phyloP scores from a whole-genome alignment of 495 filamentous ascomycete species.

The Aspergillus indologenus region DNA sequence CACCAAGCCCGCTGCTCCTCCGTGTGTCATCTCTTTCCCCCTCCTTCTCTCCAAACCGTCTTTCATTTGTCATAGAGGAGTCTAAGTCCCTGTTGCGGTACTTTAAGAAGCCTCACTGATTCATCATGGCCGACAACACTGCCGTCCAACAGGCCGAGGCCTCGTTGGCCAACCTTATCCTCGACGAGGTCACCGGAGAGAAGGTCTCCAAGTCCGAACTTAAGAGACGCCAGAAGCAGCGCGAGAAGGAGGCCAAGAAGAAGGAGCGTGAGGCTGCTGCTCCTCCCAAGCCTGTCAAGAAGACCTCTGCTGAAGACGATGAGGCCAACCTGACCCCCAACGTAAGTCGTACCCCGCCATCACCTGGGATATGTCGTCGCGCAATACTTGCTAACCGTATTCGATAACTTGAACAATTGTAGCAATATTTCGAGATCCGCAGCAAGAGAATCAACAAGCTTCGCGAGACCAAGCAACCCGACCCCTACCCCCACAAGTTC shows the following conservation, averaged over 20 bases:
- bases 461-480: conserved; percentile 71
- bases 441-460: conserved; percentile 82
- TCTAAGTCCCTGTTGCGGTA: background rate
- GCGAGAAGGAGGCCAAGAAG: conserved; percentile 83
- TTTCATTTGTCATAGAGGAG: conserved; percentile 7
- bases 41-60: background rate
- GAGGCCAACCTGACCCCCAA: conserved; percentile 88
- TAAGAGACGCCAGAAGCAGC: conserved; percentile 93
- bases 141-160: conserved; percentile 55
- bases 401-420: background rate
- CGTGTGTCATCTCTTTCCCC: conserved; percentile 17
- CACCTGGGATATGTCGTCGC: background rate
- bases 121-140: conserved; percentile 46
- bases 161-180: conserved; percentile 69
- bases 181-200: conserved; percentile 84
- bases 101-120: background rate
- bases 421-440: conserved; percentile 99
- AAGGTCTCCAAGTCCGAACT: conserved; percentile 82
- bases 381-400: conserved; percentile 15
- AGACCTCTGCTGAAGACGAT: conserved; percentile 62
- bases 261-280: conserved; percentile 77
- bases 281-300: conserved; percentile 65
- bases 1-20: conserved; percentile 27
- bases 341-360: conserved; percentile 44
- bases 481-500: conserved; percentile 98